These are phyloP conservation scores for Penicillium manginii DNA, from an alignment of 495 filamentous ascomycete genomes.

Conservation along the genomic window DNA sequence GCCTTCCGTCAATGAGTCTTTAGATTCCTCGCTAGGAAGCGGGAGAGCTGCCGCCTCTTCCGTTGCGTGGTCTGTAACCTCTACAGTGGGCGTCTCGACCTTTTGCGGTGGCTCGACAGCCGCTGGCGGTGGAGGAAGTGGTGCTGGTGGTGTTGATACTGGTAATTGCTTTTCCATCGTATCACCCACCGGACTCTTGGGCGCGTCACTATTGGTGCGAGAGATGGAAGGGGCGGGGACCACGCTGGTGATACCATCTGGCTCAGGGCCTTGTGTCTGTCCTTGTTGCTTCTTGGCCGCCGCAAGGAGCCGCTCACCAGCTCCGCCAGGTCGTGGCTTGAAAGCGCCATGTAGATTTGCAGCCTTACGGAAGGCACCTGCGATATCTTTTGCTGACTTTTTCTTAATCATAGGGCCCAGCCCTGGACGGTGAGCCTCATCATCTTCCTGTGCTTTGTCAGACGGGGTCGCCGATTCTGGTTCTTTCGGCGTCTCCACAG, in stretches of 20 bases:
- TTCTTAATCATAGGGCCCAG: conserved; percentile 92
- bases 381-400: conserved; percentile 69
- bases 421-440: conserved; percentile 67
- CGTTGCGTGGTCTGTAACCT: conserved; percentile 39
- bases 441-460: conserved; percentile 48
- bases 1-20: conserved; percentile 37
- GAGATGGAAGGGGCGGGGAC: conserved; percentile 70
- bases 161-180: conserved; percentile 21
- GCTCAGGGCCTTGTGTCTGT: conserved; percentile 51
- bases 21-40: conserved; percentile 37
- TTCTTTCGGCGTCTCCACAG: conserved; percentile 1
- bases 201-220: conserved; percentile 36
- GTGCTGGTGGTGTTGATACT: conserved; percentile 11
- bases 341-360: conserved; percentile 82
- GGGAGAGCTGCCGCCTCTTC: conserved; percentile 33
- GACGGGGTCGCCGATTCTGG: background rate
- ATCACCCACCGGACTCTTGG: conserved; percentile 25
- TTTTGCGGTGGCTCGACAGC: conserved; percentile 6
- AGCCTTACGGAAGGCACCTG: conserved; percentile 79
- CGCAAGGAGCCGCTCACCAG: conserved; percentile 69
- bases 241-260: conserved; percentile 86
- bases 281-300: conserved; percentile 57
- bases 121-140: conserved; percentile 6
- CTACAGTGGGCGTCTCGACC: conserved; percentile 42
- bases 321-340: conserved; percentile 81